Evolutionary conservation across 1,284 basidiomycete species (phyloP).

Genomic region (Uromyces viciae-fabae): DNA sequence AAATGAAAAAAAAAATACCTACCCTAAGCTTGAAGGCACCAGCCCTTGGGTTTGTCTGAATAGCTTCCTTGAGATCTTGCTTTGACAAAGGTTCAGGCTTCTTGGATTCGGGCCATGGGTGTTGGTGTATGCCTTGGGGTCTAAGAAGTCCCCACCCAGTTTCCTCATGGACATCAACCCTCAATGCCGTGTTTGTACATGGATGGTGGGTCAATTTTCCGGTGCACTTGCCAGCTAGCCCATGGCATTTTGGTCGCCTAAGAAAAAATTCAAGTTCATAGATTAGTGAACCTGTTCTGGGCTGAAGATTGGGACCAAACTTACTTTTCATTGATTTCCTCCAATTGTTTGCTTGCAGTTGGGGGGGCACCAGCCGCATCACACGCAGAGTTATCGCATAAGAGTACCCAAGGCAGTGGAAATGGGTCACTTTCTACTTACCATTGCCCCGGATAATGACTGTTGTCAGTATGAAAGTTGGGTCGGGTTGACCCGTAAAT

Average conservation of each 20-base stretch:
- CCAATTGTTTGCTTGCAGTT: not conserved
- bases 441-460: too few relatives aligned
- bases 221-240: not conserved
- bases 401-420: not conserved
- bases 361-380: not conserved
- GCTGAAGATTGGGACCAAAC: not conserved
- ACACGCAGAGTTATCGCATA: not conserved
- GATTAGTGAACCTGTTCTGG: not conserved
- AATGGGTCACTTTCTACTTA: not conserved
- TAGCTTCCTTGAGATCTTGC: not conserved
- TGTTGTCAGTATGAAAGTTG: too few relatives aligned
- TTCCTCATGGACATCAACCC: not conserved
- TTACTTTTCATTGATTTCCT: not conserved
- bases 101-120: not conserved
- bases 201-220: not conserved
- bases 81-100: not conserved
- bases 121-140: not conserved
- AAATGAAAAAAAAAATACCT: not conserved
- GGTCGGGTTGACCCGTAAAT: too few relatives aligned
- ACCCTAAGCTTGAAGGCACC: not conserved
- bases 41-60: not conserved
- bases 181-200: not conserved
- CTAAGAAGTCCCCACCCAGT: not conserved
- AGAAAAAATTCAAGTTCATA: not conserved
- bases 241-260: not conserved